A percentile compares a stretch with the other conserved stretches of the same genome.
Evolutionary conservation across 2,329 filamentous ascomycete genomes (phyloP).

Genomic region (Cladosporium sp.): DNA sequence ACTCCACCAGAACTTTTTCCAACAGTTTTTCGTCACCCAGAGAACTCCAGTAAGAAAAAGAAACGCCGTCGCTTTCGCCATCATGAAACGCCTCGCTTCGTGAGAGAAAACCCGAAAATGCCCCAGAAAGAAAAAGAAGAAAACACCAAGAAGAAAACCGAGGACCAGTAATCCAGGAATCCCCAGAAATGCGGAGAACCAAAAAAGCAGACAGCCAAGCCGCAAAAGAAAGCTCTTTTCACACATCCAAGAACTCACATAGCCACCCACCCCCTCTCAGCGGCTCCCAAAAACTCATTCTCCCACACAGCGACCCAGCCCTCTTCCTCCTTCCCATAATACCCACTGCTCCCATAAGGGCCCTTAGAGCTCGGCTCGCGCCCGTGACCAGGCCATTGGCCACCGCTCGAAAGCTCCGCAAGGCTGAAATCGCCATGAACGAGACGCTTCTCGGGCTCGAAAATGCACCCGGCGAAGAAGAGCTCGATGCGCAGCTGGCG

Average conservation of each 20-base stretch:
- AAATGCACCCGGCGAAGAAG: slow-evolving; percentile 51
- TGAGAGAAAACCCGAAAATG: too few relatives aligned
- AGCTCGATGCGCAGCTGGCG: slow-evolving; percentile 44
- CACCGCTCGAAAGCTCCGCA: slow-evolving; percentile 37
- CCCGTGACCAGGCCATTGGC: slow-evolving; percentile 36
- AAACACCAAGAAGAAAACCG: too few relatives aligned
- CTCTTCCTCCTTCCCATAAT: slow-evolving; percentile 47
- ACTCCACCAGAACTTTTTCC: too few relatives aligned
- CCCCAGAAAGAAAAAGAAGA: too few relatives aligned
- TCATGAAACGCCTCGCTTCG: too few relatives aligned
- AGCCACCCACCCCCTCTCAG: slow-evolving; percentile 30
- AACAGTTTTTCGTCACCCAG: too few relatives aligned
- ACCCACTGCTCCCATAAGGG: slow-evolving; percentile 46
- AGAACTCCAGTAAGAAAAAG: too few relatives aligned
- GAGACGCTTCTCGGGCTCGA: slow-evolving; percentile 42
- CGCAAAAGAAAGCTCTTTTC: too few relatives aligned
- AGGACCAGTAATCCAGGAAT: too few relatives aligned
- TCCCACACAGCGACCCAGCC: slow-evolving; percentile 37
- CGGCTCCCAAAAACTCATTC: slow-evolving; percentile 30
- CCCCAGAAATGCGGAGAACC: too few relatives aligned
- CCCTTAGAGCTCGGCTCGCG: slow-evolving; percentile 40
- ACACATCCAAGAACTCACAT: slow-evolving; percentile 17
- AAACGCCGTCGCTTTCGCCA: too few relatives aligned
- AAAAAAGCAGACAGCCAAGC: too few relatives aligned
- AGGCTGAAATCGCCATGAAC: slow-evolving; percentile 49